phyloP scores from a whole-genome alignment of 106 monocot genomes.

The Dendrobium nobile region DNA sequence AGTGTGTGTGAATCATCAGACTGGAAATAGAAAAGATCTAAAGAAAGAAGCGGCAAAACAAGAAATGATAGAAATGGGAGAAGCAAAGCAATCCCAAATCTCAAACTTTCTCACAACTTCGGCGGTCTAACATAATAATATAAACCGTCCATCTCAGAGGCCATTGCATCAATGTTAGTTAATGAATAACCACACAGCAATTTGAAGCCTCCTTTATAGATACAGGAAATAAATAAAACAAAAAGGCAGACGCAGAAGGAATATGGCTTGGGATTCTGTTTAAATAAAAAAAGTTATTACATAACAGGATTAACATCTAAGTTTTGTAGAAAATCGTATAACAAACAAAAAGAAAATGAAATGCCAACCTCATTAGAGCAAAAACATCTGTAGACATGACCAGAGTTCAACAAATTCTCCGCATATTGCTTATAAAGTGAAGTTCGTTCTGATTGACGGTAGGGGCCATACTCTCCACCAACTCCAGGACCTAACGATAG shows the following conservation, averaged over 20 bases:
- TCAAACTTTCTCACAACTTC: no score
- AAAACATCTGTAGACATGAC: conserved; percentile 81
- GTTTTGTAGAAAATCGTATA: no score
- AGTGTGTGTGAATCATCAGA: no score
- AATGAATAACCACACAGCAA: no score
- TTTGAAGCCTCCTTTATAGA: no score
- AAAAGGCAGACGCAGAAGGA: not conserved
- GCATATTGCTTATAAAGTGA: conserved; percentile 83
- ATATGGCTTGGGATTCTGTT: not conserved
- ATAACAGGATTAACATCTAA: not conserved
- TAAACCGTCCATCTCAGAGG: no score
- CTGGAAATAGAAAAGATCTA: no score
- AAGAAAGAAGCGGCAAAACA: no score
- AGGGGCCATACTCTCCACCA: conserved; percentile 93
- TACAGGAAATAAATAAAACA: not conserved
- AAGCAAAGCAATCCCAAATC: no score
- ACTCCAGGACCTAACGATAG: conserved; percentile 57
- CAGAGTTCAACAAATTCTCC: conserved; percentile 68
- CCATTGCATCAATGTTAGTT: no score
- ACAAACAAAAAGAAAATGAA: not conserved
- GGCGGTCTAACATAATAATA: no score
- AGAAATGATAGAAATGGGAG: no score
- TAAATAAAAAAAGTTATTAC: not conserved
- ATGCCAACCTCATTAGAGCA: conserved; percentile 79
- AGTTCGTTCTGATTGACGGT: conserved; percentile 96